Evolutionary conservation across 805 yeast genomes (phyloP).

Genomic region (Zygoascus bituminiphila): DNA sequence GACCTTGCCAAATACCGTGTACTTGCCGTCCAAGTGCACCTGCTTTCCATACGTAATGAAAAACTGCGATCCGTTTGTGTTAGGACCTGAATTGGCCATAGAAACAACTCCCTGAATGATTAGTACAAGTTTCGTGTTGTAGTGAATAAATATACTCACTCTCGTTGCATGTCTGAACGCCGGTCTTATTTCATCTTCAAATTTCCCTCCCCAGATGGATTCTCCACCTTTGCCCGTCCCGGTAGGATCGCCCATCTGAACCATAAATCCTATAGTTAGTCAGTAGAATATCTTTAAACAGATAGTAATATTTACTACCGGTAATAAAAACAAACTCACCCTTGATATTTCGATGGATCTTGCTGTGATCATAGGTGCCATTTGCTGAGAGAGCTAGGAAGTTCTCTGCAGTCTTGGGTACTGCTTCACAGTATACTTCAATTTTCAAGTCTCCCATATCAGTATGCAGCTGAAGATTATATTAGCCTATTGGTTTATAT

Average conservation of each 20-base stretch:
- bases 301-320: constrained; percentile 26
- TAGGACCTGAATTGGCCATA: constrained; percentile 91
- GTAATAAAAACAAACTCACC: constrained; percentile 25
- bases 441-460: constrained; percentile 23
- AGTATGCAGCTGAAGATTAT: constrained; percentile 6
- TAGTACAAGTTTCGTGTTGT: constrained; percentile 1
- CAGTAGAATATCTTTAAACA: neutral
- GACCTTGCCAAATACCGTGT: constrained; percentile 70
- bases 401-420: constrained; percentile 36
- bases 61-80: constrained; percentile 86
- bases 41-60: constrained; percentile 71
- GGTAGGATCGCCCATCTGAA: constrained; percentile 32
- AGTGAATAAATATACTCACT: constrained; percentile 8
- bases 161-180: constrained; percentile 62
- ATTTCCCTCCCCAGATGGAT: constrained; percentile 39
- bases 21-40: constrained; percentile 68
- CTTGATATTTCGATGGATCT: constrained; percentile 33
- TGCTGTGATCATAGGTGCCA: constrained; percentile 32
- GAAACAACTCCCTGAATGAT: constrained; percentile 57
- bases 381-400: constrained; percentile 40
- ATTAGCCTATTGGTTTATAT: neutral
- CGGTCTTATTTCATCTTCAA: constrained; percentile 26
- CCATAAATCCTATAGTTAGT: constrained; percentile 26
- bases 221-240: constrained; percentile 32
- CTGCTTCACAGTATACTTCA: constrained; percentile 33